Conservation (phyloP, 805 yeast genomes). For the Osmozyma mogii region DNA sequence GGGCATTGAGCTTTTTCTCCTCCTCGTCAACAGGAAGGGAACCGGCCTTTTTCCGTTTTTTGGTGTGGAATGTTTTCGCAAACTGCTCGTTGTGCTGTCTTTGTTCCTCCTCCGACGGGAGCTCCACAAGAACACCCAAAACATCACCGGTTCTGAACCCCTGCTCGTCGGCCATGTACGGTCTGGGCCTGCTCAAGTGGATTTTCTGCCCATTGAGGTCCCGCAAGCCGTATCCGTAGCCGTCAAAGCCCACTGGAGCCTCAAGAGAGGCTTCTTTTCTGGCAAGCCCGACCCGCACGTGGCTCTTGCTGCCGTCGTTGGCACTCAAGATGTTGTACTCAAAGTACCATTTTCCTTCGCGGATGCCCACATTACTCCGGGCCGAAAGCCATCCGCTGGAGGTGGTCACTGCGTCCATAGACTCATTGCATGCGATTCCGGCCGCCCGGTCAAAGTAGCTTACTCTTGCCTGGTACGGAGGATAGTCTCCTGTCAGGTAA, state of each 20-base stretch:
- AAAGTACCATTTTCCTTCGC: constrained; percentile 75
- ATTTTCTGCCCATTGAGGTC: constrained; percentile 71
- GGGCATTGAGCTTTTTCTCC: constrained; percentile 5
- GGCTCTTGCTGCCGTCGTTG: constrained; percentile 28
- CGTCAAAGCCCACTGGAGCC: constrained; percentile 94
- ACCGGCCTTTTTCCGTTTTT: constrained; percentile 7
- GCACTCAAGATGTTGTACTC: constrained; percentile 58
- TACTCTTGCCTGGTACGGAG: constrained; percentile 53
- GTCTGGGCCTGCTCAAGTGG: constrained; percentile 62
- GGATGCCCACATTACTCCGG: constrained; percentile 63
- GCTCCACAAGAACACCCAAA: constrained; percentile 64
- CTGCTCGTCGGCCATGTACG: constrained; percentile 35
- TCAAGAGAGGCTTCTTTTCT: constrained; percentile 84
- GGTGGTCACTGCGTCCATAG: constrained; percentile 41
- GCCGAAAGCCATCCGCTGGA: constrained; percentile 74
- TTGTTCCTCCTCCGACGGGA: constrained; percentile 52
- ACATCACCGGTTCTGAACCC: constrained; percentile 72
- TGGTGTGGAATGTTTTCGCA: constrained; percentile 5
- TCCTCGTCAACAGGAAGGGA: constrained; percentile 10
- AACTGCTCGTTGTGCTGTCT: constrained; percentile 29
- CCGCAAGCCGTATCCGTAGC: constrained; percentile 85
- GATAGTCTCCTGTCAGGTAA: constrained; percentile 67
- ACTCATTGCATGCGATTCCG: constrained; percentile 34
- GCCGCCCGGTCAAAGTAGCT: constrained; percentile 64
- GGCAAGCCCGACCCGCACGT: constrained; percentile 77